Percentiles rank a stretch among this genome's conserved stretches.
Evolutionary conservation across 1,284 basidiomycete species (phyloP).

Genomic region (Rhodotorula glutinis): DNA sequence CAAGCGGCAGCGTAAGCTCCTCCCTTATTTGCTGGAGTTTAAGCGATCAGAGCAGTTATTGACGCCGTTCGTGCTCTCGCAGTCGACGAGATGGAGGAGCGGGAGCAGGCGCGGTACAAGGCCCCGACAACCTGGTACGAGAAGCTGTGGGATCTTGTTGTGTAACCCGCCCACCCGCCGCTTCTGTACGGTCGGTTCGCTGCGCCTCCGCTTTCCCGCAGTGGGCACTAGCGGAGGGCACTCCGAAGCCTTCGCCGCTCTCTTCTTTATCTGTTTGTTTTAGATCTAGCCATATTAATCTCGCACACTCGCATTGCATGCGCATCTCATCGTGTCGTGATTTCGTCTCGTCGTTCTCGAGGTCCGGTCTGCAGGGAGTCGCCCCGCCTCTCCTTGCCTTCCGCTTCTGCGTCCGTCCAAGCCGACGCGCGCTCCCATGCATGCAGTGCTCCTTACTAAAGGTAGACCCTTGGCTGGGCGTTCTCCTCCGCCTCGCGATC

Average conservation of each 20-base stretch:
- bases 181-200: not conserved
- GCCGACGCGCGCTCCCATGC: too few relatives aligned
- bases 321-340: too few relatives aligned
- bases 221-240: too few relatives aligned
- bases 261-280: not conserved
- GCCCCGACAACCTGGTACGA: slow-evolving; percentile 7
- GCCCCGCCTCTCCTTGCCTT: too few relatives aligned
- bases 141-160: slow-evolving; percentile 23
- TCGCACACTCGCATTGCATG: not conserved
- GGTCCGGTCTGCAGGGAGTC: too few relatives aligned
- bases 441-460: too few relatives aligned
- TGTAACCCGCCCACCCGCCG: slow-evolving; percentile 4
- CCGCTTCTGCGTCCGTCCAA: too few relatives aligned
- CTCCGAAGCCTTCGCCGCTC: not conserved
- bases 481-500: too few relatives aligned
- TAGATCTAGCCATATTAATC: not conserved
- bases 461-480: too few relatives aligned
- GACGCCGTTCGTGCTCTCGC: not conserved
- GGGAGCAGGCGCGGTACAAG: slow-evolving; percentile 14
- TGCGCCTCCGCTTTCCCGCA: too few relatives aligned
- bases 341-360: too few relatives aligned
- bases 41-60: not conserved
- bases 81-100: slow-evolving; percentile 36
- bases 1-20: slow-evolving; percentile 16
- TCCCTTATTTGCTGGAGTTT: not conserved